Conservation (phyloP, 78 protist genomes). For the Dictyostelium capitatum region DNA sequence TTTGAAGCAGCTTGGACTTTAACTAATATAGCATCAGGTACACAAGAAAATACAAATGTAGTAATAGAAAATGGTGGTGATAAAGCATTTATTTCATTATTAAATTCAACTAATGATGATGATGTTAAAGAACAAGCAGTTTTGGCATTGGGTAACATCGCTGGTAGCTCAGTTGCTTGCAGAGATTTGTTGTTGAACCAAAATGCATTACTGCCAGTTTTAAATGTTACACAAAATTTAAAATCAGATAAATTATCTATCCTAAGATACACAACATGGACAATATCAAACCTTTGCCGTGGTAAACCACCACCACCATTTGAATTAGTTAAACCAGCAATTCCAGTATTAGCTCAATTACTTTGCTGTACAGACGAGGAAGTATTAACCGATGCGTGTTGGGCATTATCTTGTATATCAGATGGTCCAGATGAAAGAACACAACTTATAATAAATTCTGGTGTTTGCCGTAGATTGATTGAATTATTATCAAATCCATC, state of each 20-base stretch:
- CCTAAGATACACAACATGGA: constrained; percentile 88
- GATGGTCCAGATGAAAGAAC: constrained; percentile 94
- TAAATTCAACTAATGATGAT: constrained; percentile 46
- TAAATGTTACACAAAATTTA: constrained; percentile 60
- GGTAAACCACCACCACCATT: constrained; percentile 78
- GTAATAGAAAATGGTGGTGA: constrained; percentile 92
- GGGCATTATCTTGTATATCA: constrained; percentile 97
- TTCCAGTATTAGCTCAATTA: constrained; percentile 84
- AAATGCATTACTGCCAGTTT: neutral
- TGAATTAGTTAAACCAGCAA: constrained; percentile 48
- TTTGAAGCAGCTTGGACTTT: constrained; percentile 98
- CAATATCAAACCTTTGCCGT: constrained; percentile 89
- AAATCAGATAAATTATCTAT: neutral
- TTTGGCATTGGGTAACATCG: constrained; percentile 99
- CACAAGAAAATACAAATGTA: constrained; percentile 89
- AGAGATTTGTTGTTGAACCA: constrained; percentile 85
- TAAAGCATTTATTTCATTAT: constrained; percentile 89
- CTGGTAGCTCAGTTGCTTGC: constrained; percentile 95
- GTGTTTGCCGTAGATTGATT: constrained; percentile 88
- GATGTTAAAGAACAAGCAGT: constrained; percentile 98
- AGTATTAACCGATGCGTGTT: too few relatives aligned
- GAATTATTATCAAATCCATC: constrained; percentile 77
- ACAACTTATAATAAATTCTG: constrained; percentile 85
- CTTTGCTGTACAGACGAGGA: too few relatives aligned
- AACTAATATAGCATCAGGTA: constrained; percentile 98